These are phyloP conservation scores for Platanthera zijinensis DNA, from an alignment of 106 monocot species.

Conservation along the genomic window DNA sequence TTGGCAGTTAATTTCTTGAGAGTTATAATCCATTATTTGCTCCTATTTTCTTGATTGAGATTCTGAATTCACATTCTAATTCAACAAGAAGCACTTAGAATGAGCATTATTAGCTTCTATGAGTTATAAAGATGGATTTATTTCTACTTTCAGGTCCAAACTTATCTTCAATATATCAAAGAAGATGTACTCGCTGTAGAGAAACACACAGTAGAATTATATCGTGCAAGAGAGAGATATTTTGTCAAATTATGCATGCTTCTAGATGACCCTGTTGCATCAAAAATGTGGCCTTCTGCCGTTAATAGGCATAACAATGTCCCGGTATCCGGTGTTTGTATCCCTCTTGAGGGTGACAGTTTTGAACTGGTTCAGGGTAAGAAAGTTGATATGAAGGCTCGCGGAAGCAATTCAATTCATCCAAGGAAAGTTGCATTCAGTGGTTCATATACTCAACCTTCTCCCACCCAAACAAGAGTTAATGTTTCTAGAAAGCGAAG, in stretches of 20 bases:
- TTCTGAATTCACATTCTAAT: not conserved
- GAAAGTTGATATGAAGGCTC: conserved; percentile 58
- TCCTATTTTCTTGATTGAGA: not conserved
- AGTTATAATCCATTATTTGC: not conserved
- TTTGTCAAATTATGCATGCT: conserved; percentile 79
- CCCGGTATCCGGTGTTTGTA: conserved; percentile 38
- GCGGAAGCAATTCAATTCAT: conserved; percentile 46
- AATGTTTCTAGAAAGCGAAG: conserved; percentile 75
- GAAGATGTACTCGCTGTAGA: too few relatives aligned
- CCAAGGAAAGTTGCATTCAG: conserved; percentile 65
- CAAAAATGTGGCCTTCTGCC: conserved; percentile 49
- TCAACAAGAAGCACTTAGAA: not conserved
- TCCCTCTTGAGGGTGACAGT: conserved; percentile 33
- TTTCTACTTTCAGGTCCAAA: too few relatives aligned
- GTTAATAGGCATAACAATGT: conserved; percentile 50
- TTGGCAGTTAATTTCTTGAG: not conserved
- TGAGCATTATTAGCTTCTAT: not conserved
- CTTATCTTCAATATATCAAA: too few relatives aligned
- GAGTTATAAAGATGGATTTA: too few relatives aligned
- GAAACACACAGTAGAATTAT: too few relatives aligned
- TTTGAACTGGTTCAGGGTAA: conserved; percentile 47
- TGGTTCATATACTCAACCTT: conserved; percentile 56
- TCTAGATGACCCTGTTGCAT: conserved; percentile 56
- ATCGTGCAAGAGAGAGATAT: conserved; percentile 86
- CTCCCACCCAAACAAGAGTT: conserved; percentile 70